Percentiles rank a stretch among this genome's conserved stretches.
phyloP scores from a whole-genome alignment of 495 filamentous ascomycete species.

The Parachaetomium inaequale region DNA sequence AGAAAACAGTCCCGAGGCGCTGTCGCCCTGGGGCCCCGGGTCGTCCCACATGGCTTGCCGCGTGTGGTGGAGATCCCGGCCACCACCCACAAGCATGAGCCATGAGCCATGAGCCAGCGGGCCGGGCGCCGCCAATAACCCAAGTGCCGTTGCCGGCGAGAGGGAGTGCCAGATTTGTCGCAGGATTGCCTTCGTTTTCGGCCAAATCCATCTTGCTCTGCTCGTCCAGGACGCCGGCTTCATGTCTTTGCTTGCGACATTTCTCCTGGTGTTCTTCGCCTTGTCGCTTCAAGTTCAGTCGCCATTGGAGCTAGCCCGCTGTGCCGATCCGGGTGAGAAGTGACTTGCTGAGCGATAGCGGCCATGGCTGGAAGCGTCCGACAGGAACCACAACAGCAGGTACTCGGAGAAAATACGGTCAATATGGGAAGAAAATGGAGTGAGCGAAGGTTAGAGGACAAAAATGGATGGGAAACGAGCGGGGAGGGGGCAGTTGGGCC shows the following conservation, averaged over 20 bases:
- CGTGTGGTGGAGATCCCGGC: conserved; percentile 24
- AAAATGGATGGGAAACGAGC: conserved; percentile 33
- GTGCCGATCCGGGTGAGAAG: conserved; percentile 20
- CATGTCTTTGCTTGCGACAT: background rate
- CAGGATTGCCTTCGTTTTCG: background rate
- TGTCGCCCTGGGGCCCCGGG: background rate
- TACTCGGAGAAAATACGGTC: background rate
- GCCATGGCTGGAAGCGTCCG: conserved; percentile 3
- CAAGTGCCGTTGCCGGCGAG: conserved; percentile 12
- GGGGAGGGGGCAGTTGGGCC: conserved; percentile 43
- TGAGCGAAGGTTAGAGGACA: conserved; percentile 22
- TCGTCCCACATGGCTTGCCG: conserved; percentile 28
- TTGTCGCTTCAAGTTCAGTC: background rate
- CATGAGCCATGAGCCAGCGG: conserved; percentile 15
- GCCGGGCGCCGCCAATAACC: conserved; percentile 19
- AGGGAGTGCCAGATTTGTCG: conserved; percentile 11
- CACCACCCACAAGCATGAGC: conserved; percentile 15
- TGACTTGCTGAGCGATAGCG: conserved; percentile 26
- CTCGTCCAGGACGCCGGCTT: background rate
- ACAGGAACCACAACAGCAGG: conserved; percentile 25
- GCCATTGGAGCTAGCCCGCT: conserved; percentile 26
- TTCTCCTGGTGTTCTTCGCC: background rate
- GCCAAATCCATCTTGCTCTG: background rate
- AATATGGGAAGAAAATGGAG: conserved; percentile 20
- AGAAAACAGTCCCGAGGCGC: background rate